Percentiles rank a stretch among this genome's conserved stretches.
Conservation (phyloP, 2,329 filamentous ascomycete genomes). For the Paraphoma sp. region DNA sequence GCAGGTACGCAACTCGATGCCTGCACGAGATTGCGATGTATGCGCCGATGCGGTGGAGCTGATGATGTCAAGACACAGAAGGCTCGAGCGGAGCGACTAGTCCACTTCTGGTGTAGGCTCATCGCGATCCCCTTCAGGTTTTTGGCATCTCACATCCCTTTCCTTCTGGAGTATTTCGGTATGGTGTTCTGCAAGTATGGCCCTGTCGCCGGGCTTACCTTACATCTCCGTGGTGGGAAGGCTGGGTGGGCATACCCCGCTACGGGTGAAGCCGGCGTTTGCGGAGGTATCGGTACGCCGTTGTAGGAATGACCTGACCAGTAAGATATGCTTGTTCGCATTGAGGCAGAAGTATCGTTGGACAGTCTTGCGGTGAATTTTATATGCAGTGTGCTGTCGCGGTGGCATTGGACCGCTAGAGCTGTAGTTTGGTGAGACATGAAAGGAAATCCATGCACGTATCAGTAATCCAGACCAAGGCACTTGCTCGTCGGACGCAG, state of each 20-base stretch:
- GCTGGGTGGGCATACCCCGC: neutral
- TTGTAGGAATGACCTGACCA: too few species aligned
- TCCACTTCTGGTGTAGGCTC: neutral
- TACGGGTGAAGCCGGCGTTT: neutral
- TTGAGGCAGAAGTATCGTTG: neutral
- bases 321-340: neutral
- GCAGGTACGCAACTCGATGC: conserved; percentile 15
- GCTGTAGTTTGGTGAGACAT: neutral
- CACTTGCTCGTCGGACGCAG: neutral
- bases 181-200: neutral
- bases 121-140: neutral
- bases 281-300: neutral
- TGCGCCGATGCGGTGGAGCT: conserved; percentile 10
- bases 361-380: too few species aligned
- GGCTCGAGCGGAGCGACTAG: neutral
- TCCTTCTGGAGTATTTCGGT: neutral
- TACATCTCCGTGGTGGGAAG: neutral
- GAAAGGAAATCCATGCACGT: neutral
- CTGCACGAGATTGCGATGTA: conserved; percentile 8
- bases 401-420: neutral
- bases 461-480: neutral
- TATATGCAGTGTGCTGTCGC: neutral
- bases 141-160: neutral
- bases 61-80: conserved; percentile 14
- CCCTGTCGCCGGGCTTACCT: neutral